Conservation (phyloP, 768 basidiomycete genomes). For the Clitopilus passeckerianus region DNA sequence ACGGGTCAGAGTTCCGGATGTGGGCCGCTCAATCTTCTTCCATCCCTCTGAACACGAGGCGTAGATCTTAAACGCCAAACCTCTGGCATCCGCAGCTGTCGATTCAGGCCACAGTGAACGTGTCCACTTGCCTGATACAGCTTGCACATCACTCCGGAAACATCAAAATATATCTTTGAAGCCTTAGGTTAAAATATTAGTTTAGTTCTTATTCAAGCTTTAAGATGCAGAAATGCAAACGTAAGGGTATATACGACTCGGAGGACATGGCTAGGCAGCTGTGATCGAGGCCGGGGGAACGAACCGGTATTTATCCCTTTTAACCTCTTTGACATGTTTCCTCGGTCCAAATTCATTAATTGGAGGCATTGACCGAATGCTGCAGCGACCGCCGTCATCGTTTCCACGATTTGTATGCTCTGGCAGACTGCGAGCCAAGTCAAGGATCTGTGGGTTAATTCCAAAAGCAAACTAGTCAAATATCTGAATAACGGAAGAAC, state of each 20-base stretch:
- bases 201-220: background rate
- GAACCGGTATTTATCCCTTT: background rate
- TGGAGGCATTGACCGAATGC: background rate
- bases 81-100: background rate
- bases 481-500: no score
- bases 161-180: background rate
- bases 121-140: background rate
- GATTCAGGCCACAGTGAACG: background rate
- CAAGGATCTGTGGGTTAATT: no score
- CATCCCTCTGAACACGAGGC: slow-evolving; percentile 3
- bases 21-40: background rate
- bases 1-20: slow-evolving; percentile 2
- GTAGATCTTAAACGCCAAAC: slow-evolving; percentile 2
- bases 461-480: no score
- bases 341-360: background rate
- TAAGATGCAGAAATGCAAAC: background rate
- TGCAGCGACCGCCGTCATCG: background rate
- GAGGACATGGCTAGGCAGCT: background rate
- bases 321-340: background rate
- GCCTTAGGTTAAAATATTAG: background rate
- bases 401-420: no score
- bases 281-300: background rate
- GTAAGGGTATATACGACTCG: background rate
- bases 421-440: no score
- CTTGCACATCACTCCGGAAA: background rate